phyloP scores from a whole-genome alignment of 129 eudicot species.

The Arctium minus region DNA sequence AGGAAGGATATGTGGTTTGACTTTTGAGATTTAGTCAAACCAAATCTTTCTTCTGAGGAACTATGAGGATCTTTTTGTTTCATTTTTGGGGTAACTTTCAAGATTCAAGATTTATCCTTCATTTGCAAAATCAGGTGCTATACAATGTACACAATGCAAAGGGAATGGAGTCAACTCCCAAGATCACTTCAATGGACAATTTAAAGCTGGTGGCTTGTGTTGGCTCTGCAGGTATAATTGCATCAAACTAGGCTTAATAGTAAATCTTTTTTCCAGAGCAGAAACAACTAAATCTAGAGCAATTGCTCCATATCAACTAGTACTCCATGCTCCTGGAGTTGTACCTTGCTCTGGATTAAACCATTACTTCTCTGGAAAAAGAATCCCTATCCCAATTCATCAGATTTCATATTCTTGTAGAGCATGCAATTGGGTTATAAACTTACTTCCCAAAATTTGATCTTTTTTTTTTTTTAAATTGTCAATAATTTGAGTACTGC shows the following conservation, averaged over 20 bases:
- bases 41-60: neutral
- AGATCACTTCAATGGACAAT: constrained; percentile 75
- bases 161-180: constrained; percentile 64
- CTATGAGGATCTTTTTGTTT: neutral
- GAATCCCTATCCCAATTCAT: neutral
- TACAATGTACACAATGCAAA: constrained; percentile 46
- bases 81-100: neutral
- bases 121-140: constrained; percentile 38
- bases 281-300: neutral
- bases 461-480: neutral
- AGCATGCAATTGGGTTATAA: neutral
- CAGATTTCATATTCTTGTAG: neutral
- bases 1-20: neutral
- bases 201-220: constrained; percentile 68
- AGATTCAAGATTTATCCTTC: neutral
- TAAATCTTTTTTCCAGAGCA: neutral
- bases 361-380: neutral
- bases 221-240: constrained; percentile 78
- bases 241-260: neutral
- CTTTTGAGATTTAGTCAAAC: neutral
- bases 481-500: neutral
- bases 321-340: neutral
- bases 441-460: neutral
- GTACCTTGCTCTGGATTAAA: constrained; percentile 5
- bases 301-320: neutral